These are phyloP conservation scores for Salix arbutifolia DNA, from an alignment of 345 rosid genomes.

Conservation along the genomic window DNA sequence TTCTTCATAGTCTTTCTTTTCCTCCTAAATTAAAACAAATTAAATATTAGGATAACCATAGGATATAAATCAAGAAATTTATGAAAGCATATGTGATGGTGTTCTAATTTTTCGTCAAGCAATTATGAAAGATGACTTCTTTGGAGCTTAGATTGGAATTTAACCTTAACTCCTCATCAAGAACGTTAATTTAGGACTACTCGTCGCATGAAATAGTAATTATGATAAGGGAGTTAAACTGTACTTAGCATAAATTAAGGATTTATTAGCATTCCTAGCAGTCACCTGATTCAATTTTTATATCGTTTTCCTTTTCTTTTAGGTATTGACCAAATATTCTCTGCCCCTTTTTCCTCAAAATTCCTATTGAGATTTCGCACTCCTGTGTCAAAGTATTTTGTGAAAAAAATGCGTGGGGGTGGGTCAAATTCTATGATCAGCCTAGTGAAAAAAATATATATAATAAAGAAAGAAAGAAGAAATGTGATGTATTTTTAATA, in stretches of 20 bases:
- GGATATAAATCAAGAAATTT: not conserved
- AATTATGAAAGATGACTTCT: not conserved
- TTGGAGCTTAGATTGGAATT: constrained; percentile 20
- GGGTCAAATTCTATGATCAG: constrained; percentile 32
- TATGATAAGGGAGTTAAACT: constrained; percentile 13
- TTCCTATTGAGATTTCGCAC: not conserved
- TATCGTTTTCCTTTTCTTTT: constrained; percentile 31
- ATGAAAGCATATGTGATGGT: not conserved
- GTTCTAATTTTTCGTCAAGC: not conserved
- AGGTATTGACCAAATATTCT: constrained; percentile 46
- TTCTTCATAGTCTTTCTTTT: not conserved
- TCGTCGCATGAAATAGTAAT: not conserved
- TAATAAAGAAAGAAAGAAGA: not conserved
- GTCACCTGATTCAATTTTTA: not conserved
- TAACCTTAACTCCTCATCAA: not conserved
- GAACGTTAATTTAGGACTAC: not conserved
- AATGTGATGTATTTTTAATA: not conserved
- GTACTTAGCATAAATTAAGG: constrained; percentile 8
- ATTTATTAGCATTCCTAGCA: constrained; percentile 1
- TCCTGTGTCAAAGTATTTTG: constrained; percentile 17
- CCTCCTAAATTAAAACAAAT: not conserved
- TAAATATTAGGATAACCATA: not conserved
- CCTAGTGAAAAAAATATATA: not conserved
- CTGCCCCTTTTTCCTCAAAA: not conserved
- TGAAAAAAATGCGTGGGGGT: not conserved